Evolutionary conservation across 768 basidiomycete species (phyloP), one percentile per base, ranked within the genome.

Genomic region (Pleurotus citrinopileatus): DNA sequence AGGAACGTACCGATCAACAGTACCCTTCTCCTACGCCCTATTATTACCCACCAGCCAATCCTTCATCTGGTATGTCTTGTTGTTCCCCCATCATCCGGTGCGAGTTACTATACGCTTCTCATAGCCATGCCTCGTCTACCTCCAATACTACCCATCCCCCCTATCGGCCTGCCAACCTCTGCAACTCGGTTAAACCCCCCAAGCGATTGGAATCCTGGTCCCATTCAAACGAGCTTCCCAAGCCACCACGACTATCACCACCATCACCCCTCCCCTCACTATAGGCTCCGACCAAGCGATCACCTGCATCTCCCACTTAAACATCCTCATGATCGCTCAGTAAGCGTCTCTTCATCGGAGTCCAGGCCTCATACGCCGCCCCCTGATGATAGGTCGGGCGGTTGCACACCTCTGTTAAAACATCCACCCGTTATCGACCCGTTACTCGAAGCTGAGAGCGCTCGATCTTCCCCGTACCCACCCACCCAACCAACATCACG

Each of bases 41-140:
- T 65, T 88, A 88, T 63, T 80, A 84, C 29, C 80, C 79, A 61
- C 86, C 87, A 57, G 84, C 83, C 15, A 66, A 63, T 19, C 73
- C 76, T 48, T 76, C 70, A 17, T 62, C 73, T 46, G 72, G 82
- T 73, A 66, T 60, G 70, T 66, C 48, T 20, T 36, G 32, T 9
- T 44, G 36, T 13, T 53, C 43, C 47, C 7, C 7, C 32, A n/a
- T n/a, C 34, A 23, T 7, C 54, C 40, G 34, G 23, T 20, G 9
- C 25, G 19, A 53, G n/a, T 26, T 42, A 1, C 22, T 46, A 19
- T 26, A 34, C 29, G 23, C 5, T 50, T 27, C n/a, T 42, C 15
- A 27, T 27, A 26, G 19, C 52, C 26, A 4, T 15, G 79, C 36
- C 70, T 68, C 55, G 73, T 73, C 56, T 80, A 73, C 63, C 67